Evolutionary conservation across 75 land plant genomes (phyloP).

Genomic region (Selaginella moellendorffii): DNA sequence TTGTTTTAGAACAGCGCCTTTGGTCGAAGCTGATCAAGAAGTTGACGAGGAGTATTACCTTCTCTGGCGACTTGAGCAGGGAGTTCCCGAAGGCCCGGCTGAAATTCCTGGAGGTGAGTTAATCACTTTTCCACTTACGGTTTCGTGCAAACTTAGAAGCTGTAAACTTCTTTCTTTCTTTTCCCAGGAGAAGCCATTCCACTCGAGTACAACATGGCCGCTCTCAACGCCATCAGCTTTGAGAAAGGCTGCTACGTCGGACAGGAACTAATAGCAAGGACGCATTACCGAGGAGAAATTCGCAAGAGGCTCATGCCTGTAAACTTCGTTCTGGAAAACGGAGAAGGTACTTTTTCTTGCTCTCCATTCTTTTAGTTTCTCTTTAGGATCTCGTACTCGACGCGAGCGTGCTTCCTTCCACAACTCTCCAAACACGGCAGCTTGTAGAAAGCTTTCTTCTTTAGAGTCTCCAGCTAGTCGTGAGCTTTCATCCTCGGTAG

Average conservation of each 20-base stretch:
- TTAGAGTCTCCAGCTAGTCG: too few species aligned
- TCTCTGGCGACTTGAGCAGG: constrained; percentile 74
- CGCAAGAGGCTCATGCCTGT: constrained; percentile 78
- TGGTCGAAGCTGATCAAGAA: constrained; percentile 79
- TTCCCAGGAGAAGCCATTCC: constrained; percentile 77
- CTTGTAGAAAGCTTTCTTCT: too few species aligned
- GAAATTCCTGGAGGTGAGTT: constrained; percentile 89
- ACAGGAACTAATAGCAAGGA: constrained; percentile 85
- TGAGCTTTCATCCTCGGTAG: too few species aligned
- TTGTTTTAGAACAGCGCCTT: constrained; percentile 62
- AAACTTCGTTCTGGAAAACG: constrained; percentile 40
- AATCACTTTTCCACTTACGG: too few species aligned
- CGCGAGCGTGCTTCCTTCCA: too few species aligned
- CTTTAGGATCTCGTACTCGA: too few species aligned
- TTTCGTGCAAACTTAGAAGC: too few species aligned
- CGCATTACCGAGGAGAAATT: constrained; percentile 90
- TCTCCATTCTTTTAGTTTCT: too few species aligned
- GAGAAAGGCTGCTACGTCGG: constrained; percentile 90
- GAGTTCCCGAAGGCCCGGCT: constrained; percentile 86
- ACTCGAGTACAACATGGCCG: constrained; percentile 79
- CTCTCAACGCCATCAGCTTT: constrained; percentile 79
- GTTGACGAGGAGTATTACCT: constrained; percentile 59
- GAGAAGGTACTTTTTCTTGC: too few species aligned
- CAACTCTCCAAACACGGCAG: too few species aligned
- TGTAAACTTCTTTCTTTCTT: neutral